A percentile compares a stretch with the other conserved stretches of the same genome.
Conservation (phyloP, 306 rosid genomes). For the Chamaecrista fasciculata region DNA sequence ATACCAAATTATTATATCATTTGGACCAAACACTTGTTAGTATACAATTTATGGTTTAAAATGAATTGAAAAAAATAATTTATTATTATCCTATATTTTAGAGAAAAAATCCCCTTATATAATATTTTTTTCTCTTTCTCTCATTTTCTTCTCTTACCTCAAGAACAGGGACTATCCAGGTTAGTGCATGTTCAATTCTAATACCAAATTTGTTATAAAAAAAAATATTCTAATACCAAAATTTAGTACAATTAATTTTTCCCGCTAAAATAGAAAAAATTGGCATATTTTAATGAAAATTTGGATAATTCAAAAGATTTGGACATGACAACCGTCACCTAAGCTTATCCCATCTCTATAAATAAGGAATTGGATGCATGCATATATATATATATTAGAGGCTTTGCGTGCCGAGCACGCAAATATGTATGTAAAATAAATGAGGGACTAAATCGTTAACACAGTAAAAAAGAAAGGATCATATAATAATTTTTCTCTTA, state of each 20-base stretch:
- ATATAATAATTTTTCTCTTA: too few species aligned
- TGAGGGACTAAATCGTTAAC: too few species aligned
- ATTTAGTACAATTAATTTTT: background rate
- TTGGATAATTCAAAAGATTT: conserved; percentile 28
- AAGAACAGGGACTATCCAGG: background rate
- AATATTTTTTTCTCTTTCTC: too few species aligned
- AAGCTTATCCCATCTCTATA: conserved; percentile 24
- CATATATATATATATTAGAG: background rate
- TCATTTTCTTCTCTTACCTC: too few species aligned
- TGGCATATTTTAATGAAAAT: background rate
- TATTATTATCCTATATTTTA: too few species aligned
- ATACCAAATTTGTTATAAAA: background rate
- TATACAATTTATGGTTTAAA: too few species aligned
- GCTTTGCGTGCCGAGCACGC: too few species aligned
- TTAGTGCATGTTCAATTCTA: background rate
- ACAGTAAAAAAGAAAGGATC: too few species aligned
- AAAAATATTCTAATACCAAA: background rate
- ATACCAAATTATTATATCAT: too few species aligned
- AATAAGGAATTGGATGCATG: background rate
- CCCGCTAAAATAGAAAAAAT: background rate
- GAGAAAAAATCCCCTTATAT: background rate
- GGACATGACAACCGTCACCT: conserved; percentile 39
- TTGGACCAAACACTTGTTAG: too few species aligned
- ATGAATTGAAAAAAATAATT: too few species aligned
- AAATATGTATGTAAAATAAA: too few species aligned